Evolutionary conservation across 805 yeast species (phyloP).

Genomic region (Diddensiella caesifluorescens): DNA sequence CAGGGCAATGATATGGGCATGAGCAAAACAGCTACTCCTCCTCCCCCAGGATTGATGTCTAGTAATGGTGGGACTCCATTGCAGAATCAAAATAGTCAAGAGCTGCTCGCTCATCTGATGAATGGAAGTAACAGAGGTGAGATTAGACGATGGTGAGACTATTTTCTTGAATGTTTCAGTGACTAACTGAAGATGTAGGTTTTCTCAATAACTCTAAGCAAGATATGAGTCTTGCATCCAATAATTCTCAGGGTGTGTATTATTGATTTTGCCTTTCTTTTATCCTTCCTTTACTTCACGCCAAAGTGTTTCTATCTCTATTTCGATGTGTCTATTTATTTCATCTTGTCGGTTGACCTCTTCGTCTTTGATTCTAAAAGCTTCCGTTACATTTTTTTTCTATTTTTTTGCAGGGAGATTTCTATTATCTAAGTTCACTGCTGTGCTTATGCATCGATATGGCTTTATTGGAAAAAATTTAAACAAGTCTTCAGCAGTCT

Average conservation of each 20-base stretch:
- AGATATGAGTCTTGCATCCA: neutral
- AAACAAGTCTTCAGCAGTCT: no score
- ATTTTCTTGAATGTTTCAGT: neutral
- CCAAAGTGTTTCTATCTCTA: neutral
- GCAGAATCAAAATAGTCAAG: conserved; percentile 53
- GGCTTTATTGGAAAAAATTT: no score
- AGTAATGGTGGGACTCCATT: conserved; percentile 18
- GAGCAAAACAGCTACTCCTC: conserved; percentile 46
- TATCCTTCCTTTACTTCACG: neutral
- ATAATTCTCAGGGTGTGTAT: conserved; percentile 5
- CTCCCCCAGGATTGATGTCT: conserved; percentile 66
- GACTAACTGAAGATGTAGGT: conserved; percentile 2
- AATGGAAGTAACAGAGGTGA: conserved; percentile 53
- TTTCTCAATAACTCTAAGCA: neutral
- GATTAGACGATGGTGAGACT: conserved; percentile 1
- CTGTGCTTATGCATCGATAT: no score
- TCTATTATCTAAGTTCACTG: no score
- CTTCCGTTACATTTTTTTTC: neutral
- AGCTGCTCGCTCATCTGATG: conserved; percentile 77
- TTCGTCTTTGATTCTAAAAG: neutral
- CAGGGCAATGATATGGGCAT: neutral
- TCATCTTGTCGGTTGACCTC: no score
- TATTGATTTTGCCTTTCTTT: neutral
- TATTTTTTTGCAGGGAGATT: conserved; percentile 3
- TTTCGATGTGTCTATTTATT: neutral